Evolutionary conservation across 1,284 basidiomycete species (phyloP).

Genomic region (Moniliella sp.): DNA sequence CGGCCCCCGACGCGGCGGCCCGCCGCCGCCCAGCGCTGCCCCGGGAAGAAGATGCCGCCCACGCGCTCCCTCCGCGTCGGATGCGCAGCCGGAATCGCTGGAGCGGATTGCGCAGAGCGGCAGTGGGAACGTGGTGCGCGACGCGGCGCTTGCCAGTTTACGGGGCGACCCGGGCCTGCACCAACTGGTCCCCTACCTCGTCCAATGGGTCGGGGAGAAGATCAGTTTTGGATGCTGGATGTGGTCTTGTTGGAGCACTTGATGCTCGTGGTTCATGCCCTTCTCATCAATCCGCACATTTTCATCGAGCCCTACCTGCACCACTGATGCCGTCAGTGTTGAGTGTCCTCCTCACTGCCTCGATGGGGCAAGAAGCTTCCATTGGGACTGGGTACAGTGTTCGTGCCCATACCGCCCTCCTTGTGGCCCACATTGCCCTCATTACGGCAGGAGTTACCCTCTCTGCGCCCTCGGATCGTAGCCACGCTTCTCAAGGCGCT

Average conservation of each 20-base stretch:
- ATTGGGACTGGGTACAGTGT: constrained; percentile 11
- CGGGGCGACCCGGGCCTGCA: constrained; percentile 74
- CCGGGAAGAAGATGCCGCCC: no score
- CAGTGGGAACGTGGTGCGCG: constrained; percentile 31
- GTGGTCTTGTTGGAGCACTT: constrained; percentile 35
- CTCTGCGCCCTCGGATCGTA: constrained; percentile 64
- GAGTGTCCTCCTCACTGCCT: constrained; percentile 66
- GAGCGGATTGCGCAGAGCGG: no score
- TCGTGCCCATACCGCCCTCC: constrained; percentile 41
- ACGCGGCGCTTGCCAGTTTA: constrained; percentile 70
- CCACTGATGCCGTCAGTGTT: constrained; percentile 79
- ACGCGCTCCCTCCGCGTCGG: no score
- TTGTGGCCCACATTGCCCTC: constrained; percentile 53
- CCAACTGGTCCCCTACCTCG: constrained; percentile 78
- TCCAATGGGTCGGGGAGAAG: constrained; percentile 75
- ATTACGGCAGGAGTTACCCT: constrained; percentile 47
- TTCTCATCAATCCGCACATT: constrained; percentile 47
- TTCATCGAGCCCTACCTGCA: constrained; percentile 92
- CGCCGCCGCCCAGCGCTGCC: no score
- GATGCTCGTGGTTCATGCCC: constrained; percentile 18
- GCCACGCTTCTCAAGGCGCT: constrained; percentile 75
- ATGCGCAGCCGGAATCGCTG: no score
- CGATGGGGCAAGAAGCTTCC: no score
- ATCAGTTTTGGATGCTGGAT: constrained; percentile 10
- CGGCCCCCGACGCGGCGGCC: no score